Base-by-base conservation (phyloP, 805 yeast species). In the Wickerhamiella dianesei region DNA sequence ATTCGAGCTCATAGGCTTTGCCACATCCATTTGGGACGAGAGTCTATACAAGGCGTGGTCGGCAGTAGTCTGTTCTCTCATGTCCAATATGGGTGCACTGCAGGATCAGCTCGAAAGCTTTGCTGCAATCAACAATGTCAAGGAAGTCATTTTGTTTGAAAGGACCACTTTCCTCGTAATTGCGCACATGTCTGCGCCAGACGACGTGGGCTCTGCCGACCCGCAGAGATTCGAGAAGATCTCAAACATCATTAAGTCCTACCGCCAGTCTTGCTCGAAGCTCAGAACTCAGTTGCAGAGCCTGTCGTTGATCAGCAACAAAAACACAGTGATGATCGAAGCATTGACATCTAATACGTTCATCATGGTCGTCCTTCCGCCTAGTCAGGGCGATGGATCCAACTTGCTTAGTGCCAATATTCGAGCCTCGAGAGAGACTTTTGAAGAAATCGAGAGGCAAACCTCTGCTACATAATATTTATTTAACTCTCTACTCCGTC, bases 11-110 rank as follows among this genome's bases (percentile, higher is more conserved):
- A 74, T 76, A 14, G 96, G 96, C 2, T 89, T 87, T 60, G 89
- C 96, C 4, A 92, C 97, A 0, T 84, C 95, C 1, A 89, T 89
- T 48, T 89, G 97, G 97, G 96, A 89, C 65, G 97, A 89, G 63
- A 79, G 89, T 58, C 69, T 89, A 49, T 92, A 89, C 63, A 88
- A 83, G 62, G 98, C 98, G 1, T 92, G 98, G 98, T 84, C 95
- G 2, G 83, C 80, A 44, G 89, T 92, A 50, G 96, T 92, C 35
- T 88, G 97, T 59, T 82, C 96, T 1, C 71, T 92, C 54, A 89
- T 92, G 48, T 96, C 98, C 13, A 89, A 92, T 58, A 88, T 89
- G 75, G 72, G 76, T 36, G 66, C 78, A 14, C 82, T 86, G 58
- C 89, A 89, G 62, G 75, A 75, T 48, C 82, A 84, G 59, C 69